Conservation (phyloP, 441 rosid species). For the Croton laevigatus region DNA sequence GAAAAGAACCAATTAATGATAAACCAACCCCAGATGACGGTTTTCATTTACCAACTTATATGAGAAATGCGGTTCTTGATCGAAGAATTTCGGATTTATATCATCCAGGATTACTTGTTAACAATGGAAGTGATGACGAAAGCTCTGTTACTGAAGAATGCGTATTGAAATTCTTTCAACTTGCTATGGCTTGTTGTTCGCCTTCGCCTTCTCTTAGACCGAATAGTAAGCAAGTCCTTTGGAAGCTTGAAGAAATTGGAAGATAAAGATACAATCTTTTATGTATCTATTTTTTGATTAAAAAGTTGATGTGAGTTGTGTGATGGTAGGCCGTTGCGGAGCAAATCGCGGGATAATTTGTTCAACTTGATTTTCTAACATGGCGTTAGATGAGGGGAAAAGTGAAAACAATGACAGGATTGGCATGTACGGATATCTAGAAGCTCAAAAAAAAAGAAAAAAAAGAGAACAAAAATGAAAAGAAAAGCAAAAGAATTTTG, state of each 20-base stretch:
- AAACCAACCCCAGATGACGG: constrained; percentile 62
- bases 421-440: constrained; percentile 9
- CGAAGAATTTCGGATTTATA: constrained; percentile 56
- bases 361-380: neutral
- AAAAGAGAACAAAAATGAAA: too few relatives aligned
- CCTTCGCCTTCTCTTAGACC: constrained; percentile 85
- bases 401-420: constrained; percentile 13
- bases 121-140: constrained; percentile 29
- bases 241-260: constrained; percentile 63
- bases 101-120: constrained; percentile 54
- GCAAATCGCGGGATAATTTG: constrained; percentile 24
- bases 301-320: constrained; percentile 12
- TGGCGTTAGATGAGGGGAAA: constrained; percentile 3
- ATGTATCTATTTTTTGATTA: constrained; percentile 3
- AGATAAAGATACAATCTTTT: constrained; percentile 28
- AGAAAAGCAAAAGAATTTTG: constrained; percentile 7
- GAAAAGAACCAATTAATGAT: constrained; percentile 63
- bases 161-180: constrained; percentile 61
- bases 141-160: constrained; percentile 47
- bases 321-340: constrained; percentile 19
- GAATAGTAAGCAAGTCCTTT: constrained; percentile 54
- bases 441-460: neutral
- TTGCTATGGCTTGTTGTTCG: constrained; percentile 86
- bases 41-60: constrained; percentile 55
- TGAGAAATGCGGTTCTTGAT: constrained; percentile 63